Base-by-base conservation (phyloP, 106 monocot genomes). In the Dendrobium huoshanense region DNA sequence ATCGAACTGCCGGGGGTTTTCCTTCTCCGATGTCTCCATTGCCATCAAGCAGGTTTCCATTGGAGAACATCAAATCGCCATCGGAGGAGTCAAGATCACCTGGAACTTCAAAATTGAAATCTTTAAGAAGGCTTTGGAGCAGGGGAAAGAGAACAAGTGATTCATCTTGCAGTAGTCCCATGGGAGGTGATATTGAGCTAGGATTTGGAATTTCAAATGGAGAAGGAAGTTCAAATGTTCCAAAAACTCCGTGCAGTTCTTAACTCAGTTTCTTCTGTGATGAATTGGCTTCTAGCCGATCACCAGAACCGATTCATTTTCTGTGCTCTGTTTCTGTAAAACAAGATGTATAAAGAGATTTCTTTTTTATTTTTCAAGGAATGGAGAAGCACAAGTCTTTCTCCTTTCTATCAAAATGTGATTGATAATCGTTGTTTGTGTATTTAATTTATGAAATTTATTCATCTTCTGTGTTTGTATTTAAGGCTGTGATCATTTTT, bases 111-210 rank as follows among this genome's bases (percentile, higher is more conserved):
- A 70, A 51, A 78, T 70, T 70, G 24, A 29, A 7, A 58, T 70
- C 80, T 33, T 78, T 78, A 33, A 41, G 55, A 24, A 41, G 78
- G 78, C 78, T 78, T n/a, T 59, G 54, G 83, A 83, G 83, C 55
- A 49, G 72, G 18, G 83, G 83, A 19, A 79, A 41, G 77, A 77
- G 78, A 13, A 45, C 45, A 3, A 24, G 55, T 0, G 48, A 64
- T 29, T 56, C 77, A 11, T 20, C 67, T 7, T 51, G 64, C 33
- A 58, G 58, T 31, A 58, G 78, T 31, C 78, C 56, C 2, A 25
- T 55, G 7, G 78, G 58, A 7, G 55, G 37, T 20, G 78, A 78
- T 78, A 59, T 78, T 22, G 78, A 78, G 78, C 78, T 41, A 24
- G 78, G 78, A 40, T 18, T 33, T 2, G 61, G 19, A 7, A 8